phyloP scores from a whole-genome alignment of 768 basidiomycete genomes.

The Termitomyces titanicus region DNA sequence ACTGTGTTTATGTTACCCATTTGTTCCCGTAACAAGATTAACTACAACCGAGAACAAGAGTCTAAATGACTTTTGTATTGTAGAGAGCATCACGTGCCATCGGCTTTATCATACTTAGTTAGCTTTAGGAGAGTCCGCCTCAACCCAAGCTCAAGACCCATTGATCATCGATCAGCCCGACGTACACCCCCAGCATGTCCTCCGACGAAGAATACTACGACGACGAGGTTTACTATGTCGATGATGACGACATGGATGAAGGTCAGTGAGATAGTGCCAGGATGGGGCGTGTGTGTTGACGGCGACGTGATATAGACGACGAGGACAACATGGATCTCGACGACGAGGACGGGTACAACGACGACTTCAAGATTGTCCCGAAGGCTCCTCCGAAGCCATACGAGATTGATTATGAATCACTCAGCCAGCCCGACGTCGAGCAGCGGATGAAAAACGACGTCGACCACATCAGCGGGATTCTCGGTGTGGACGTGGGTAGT shows the following conservation, averaged over 20 bases:
- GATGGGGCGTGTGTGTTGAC: constrained; percentile 5
- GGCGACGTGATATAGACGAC: constrained; percentile 8
- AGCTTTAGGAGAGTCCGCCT: no score
- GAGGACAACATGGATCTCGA: constrained; percentile 75
- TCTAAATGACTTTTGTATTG: no score
- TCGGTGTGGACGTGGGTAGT: constrained; percentile 83
- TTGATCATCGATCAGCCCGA: constrained; percentile 1
- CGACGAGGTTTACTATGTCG: constrained; percentile 58
- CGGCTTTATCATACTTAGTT: no score
- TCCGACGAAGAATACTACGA: constrained; percentile 75
- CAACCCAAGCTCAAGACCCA: neutral
- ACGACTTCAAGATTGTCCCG: constrained; percentile 57
- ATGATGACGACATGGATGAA: constrained; percentile 72
- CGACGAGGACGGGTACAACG: constrained; percentile 42
- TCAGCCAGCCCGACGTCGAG: constrained; percentile 71
- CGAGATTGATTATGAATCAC: constrained; percentile 81
- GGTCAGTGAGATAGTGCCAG: constrained; percentile 33
- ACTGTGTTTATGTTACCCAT: no score
- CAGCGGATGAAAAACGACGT: constrained; percentile 74
- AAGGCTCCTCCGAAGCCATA: constrained; percentile 68
- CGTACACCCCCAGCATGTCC: constrained; percentile 25
- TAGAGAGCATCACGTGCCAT: no score
- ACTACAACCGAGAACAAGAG: no score
- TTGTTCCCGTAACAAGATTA: no score
- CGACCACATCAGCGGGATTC: constrained; percentile 83